phyloP scores from a whole-genome alignment of 2,329 filamentous ascomycete genomes.

The Aspergillus pseudotamarii region DNA sequence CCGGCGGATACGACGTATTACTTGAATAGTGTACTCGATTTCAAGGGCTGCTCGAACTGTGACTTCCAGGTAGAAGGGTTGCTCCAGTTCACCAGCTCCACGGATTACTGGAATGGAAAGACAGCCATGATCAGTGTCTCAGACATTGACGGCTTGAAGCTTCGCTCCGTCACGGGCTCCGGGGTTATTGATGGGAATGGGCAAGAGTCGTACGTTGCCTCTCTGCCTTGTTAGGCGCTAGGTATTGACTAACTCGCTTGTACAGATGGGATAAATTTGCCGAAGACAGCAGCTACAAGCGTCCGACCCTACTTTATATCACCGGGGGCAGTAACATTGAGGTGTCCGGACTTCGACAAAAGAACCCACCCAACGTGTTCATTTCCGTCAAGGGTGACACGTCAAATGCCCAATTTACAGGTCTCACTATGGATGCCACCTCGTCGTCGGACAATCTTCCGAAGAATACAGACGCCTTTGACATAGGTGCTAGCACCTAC shows the following conservation, averaged over 20 bases:
- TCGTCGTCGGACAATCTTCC: slow-evolving; percentile 43
- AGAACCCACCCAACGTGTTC: slow-evolving; percentile 52
- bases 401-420: slow-evolving; percentile 39
- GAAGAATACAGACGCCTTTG: slow-evolving; percentile 51
- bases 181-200: slow-evolving; percentile 54
- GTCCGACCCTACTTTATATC: slow-evolving; percentile 49
- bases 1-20: slow-evolving; percentile 46
- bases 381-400: slow-evolving; percentile 42
- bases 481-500: slow-evolving; percentile 42
- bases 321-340: slow-evolving; percentile 42
- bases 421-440: slow-evolving; percentile 42
- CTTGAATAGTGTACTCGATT: slow-evolving; percentile 47
- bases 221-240: background rate
- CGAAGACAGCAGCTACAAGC: slow-evolving; percentile 38
- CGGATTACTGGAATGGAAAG: slow-evolving; percentile 47
- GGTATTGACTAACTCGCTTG: background rate
- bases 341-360: slow-evolving; percentile 41
- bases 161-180: slow-evolving; percentile 43
- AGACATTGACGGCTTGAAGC: slow-evolving; percentile 41
- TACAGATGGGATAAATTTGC: slow-evolving; percentile 44
- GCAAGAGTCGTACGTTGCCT: slow-evolving; percentile 37
- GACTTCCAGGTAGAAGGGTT: slow-evolving; percentile 52
- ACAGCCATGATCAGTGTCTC: slow-evolving; percentile 45
- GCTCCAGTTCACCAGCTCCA: slow-evolving; percentile 43
- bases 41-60: slow-evolving; percentile 48